Conservation (phyloP, 108 stramenopile genomes). For the Phaeodactylum tricornutum region DNA sequence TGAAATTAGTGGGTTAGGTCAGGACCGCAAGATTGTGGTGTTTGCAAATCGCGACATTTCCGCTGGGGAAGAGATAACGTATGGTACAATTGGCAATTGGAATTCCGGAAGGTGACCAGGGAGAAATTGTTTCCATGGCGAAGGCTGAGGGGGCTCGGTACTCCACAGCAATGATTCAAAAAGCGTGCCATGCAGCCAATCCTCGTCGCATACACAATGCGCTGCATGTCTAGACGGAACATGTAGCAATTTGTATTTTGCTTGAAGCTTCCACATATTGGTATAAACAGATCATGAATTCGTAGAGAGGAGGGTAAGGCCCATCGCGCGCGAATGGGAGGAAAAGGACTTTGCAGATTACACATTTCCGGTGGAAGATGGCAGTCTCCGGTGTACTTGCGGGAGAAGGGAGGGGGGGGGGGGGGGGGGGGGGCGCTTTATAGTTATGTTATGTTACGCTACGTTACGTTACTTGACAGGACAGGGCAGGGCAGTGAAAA, state of each 20-base stretch:
- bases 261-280: constrained; percentile 21
- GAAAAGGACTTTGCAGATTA: too few species aligned
- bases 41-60: constrained; percentile 74
- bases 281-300: constrained; percentile 23
- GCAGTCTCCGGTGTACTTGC: constrained; percentile 53
- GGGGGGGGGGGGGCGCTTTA: too few species aligned
- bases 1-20: constrained; percentile 31
- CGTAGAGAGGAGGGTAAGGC: constrained; percentile 32
- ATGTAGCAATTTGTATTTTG: constrained; percentile 66
- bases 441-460: too few species aligned
- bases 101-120: too few species aligned
- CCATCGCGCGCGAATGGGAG: too few species aligned
- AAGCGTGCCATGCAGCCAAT: constrained; percentile 86
- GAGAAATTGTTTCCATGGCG: too few species aligned
- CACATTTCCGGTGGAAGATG: constrained; percentile 85
- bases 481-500: too few species aligned
- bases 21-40: constrained; percentile 74
- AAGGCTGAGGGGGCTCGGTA: too few species aligned
- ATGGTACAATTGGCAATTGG: too few species aligned
- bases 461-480: too few species aligned
- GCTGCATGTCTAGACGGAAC: constrained; percentile 75
- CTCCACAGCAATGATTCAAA: constrained; percentile 90
- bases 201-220: constrained; percentile 85
- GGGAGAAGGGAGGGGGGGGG: too few species aligned
- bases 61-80: constrained; percentile 86